Conservation (phyloP, 176 grass and related monocot species). For the Triticum monococcum region DNA sequence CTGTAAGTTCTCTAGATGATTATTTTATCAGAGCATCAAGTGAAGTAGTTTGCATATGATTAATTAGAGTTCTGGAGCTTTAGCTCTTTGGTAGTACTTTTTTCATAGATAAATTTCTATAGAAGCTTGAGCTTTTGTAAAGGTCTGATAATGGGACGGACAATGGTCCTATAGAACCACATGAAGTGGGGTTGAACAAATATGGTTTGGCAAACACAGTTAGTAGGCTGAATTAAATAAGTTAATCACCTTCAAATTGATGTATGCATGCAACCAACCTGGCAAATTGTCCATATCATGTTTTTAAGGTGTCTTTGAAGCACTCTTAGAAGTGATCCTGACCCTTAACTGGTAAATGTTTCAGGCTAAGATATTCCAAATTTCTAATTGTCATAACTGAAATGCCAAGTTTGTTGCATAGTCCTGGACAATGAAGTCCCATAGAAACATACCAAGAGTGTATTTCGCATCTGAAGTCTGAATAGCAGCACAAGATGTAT, state of each 20-base stretch:
- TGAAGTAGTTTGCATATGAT: background rate
- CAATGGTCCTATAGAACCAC: background rate
- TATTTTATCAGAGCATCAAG: background rate
- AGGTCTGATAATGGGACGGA: background rate
- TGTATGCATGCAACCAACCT: background rate
- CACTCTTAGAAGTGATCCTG: background rate
- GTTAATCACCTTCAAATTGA: background rate
- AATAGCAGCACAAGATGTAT: background rate
- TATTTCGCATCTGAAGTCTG: background rate
- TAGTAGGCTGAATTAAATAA: background rate
- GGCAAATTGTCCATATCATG: background rate
- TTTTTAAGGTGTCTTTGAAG: background rate
- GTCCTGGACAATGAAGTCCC: background rate
- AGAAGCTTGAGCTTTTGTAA: background rate
- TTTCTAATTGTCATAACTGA: background rate
- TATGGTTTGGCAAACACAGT: background rate
- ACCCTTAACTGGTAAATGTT: background rate
- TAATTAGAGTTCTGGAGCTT: background rate
- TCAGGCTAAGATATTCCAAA: background rate
- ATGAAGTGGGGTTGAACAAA: background rate
- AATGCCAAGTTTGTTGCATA: background rate
- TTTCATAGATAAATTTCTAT: background rate
- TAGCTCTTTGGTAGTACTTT: background rate
- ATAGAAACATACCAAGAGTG: background rate
- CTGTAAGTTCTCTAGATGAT: slow-evolving; percentile 28